Conservation (phyloP, 768 basidiomycete genomes). For the Naganishia vishniacii region DNA sequence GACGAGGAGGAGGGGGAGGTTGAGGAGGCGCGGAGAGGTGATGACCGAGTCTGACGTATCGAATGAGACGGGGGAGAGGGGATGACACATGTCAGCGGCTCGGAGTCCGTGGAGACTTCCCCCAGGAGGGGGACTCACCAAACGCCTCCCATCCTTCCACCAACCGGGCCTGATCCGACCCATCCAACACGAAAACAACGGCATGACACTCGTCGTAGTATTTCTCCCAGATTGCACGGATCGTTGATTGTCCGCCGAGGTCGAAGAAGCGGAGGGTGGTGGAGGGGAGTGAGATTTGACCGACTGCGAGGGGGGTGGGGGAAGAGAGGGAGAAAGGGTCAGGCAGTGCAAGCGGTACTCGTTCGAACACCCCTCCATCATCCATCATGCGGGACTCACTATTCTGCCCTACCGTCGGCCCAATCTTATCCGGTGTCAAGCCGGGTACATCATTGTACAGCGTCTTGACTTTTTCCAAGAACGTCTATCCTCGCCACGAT, state of each 20-base stretch:
- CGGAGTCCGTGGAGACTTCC: too few species aligned
- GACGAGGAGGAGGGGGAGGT: conserved; percentile 79
- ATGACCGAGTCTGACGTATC: conserved; percentile 80
- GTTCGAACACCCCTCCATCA: neutral
- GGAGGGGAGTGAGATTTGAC: conserved; percentile 85
- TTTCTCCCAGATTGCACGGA: conserved; percentile 81
- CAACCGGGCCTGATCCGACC: conserved; percentile 75
- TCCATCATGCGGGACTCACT: conserved; percentile 61
- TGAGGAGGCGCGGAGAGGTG: conserved; percentile 80
- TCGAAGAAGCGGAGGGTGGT: conserved; percentile 97
- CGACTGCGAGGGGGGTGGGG: conserved; percentile 57
- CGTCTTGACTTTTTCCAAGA: conserved; percentile 90
- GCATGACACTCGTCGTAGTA: conserved; percentile 98
- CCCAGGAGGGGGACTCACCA: too few species aligned
- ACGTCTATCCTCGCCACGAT: conserved; percentile 55
- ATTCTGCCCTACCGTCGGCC: conserved; percentile 94
- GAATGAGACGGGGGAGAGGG: conserved; percentile 22
- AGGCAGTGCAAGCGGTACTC: too few species aligned
- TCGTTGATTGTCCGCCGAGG: conserved; percentile 87
- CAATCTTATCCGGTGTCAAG: conserved; percentile 86
- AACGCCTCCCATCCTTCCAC: conserved; percentile 97
- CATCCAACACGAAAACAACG: conserved; percentile 90
- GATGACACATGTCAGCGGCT: neutral
- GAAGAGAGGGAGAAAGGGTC: neutral
- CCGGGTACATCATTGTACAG: conserved; percentile 80